These are phyloP conservation scores for Thelonectria discophora DNA, from an alignment of 2,329 filamentous ascomycete genomes.

Conservation along the genomic window DNA sequence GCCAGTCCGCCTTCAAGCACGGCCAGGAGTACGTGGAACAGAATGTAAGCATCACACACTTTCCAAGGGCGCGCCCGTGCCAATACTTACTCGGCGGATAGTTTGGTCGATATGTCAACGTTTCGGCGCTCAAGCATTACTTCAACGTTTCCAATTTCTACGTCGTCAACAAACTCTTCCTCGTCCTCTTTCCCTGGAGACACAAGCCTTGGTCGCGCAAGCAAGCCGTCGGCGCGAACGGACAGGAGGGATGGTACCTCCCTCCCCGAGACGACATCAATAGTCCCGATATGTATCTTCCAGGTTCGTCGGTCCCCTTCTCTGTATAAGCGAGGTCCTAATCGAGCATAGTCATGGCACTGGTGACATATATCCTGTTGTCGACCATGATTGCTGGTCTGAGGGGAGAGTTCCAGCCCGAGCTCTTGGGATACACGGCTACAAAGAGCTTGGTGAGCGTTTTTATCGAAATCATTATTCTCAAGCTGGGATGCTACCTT, in stretches of 20 bases:
- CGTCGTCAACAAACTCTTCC: conserved; percentile 89
- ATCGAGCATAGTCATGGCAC: conserved; percentile 76
- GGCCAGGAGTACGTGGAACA: conserved; percentile 96
- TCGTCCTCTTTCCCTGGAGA: conserved; percentile 97
- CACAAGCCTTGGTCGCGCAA: conserved; percentile 98
- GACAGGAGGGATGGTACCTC: conserved; percentile 81
- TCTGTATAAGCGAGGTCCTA: conserved; percentile 25
- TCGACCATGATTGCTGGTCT: conserved; percentile 91
- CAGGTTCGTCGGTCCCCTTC: conserved; percentile 54
- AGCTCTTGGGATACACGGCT: conserved; percentile 89
- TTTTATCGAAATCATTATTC: conserved; percentile 83
- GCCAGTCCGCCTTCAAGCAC: conserved; percentile 88
- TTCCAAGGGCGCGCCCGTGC: background rate
- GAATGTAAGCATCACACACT: conserved; percentile 70
- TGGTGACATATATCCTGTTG: conserved; percentile 96
- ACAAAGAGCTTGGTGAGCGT: conserved; percentile 85
- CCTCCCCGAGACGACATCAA: conserved; percentile 96
- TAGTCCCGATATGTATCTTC: conserved; percentile 99
- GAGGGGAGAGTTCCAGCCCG: conserved; percentile 90
- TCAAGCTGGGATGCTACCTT: conserved; percentile 94
- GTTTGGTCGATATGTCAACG: conserved; percentile 82
- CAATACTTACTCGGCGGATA: conserved; percentile 39
- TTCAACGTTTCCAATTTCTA: conserved; percentile 99
- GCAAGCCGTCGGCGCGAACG: conserved; percentile 75
- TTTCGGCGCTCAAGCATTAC: conserved; percentile 95